Evolutionary conservation across 176 grass and related monocot genomes (phyloP).

Genomic region (Puya raimondii): DNA sequence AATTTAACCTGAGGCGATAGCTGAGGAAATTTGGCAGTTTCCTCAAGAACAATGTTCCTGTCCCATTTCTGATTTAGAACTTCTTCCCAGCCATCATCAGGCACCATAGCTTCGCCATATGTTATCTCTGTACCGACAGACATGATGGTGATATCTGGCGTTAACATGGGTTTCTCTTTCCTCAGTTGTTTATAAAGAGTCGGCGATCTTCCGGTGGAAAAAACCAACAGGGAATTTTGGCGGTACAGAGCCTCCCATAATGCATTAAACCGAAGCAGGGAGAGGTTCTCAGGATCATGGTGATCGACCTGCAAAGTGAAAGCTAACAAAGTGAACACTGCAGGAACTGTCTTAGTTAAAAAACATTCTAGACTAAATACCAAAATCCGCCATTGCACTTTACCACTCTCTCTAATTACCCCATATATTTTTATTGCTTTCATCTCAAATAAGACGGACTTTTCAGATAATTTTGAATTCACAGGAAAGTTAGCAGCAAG

Average conservation of each 20-base stretch:
- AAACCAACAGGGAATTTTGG: slow-evolving; percentile 65
- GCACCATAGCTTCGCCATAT: slow-evolving; percentile 77
- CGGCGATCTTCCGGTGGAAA: slow-evolving; percentile 72
- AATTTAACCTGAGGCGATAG: slow-evolving; percentile 55
- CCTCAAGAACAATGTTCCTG: slow-evolving; percentile 63
- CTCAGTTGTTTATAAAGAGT: slow-evolving; percentile 66
- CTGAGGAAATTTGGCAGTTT: slow-evolving; percentile 53
- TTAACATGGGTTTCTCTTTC: slow-evolving; percentile 69
- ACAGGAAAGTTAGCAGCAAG: too few relatives aligned
- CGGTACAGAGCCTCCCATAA: slow-evolving; percentile 68
- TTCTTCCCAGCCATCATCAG: slow-evolving; percentile 63
- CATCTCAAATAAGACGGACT: too few relatives aligned
- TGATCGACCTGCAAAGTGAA: slow-evolving; percentile 63
- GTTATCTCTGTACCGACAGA: slow-evolving; percentile 90
- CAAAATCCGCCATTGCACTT: too few relatives aligned
- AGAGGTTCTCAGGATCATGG: slow-evolving; percentile 46
- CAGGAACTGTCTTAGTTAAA: too few relatives aligned
- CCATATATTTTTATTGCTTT: too few relatives aligned
- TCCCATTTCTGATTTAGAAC: slow-evolving; percentile 69
- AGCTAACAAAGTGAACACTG: not conserved
- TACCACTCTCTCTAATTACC: too few relatives aligned
- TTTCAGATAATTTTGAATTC: too few relatives aligned
- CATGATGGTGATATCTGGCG: slow-evolving; percentile 87
- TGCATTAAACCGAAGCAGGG: slow-evolving; percentile 64
- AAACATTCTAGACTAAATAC: too few relatives aligned